Base-by-base conservation (phyloP, 1,284 basidiomycete species). In the Cryptococcus sp. region DNA sequence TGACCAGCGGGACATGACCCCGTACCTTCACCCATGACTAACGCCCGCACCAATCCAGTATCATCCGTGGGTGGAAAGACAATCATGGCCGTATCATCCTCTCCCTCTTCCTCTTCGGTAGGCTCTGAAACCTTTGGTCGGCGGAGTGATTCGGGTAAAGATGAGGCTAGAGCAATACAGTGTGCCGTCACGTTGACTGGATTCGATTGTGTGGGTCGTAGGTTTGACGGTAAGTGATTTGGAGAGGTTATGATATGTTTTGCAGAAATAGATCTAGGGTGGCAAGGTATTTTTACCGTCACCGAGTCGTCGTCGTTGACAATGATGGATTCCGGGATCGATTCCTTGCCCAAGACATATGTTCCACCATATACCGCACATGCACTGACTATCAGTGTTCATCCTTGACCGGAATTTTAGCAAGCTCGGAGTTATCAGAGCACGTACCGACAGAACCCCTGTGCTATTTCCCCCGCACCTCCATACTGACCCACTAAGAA, bases 401-500 rank as follows among this genome's bases (percentile, higher is more conserved):
- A 4, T 4, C 14, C 18, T 19, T 39, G 7, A 5, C 18, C 36
- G 19, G 42, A 39, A 22, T 16, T 21, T 19, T 23, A 41, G 18
- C 14, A 22, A 25, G 2, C 36, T 25, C 7, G 18, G 14, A 39
- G 36, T 4, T 16, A 34, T 19, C n/a, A 25, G 22, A 16, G 14
- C 2, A 64, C 71, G 54, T 43, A 77, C 76, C 79, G 69, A 72
- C 91, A 94, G 70, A 93, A 97, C 0, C 90, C 91, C 72, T 96
- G 91, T 0, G 87, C 82, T n/a, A 94, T 83, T 66, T 96, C 92
- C 2, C 92, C 91, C 0, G 85, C 79, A 3, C 92, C 91, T 25
- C 94, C 94, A 69, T 97, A 98, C 63, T 97, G 92, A 0, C 90
- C 91, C 4, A 98, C 81, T 14, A 98, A 82, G 75, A 93, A 98